Base-by-base conservation (phyloP, 169 alveolate genomes). In the Plasmodium blacklocki region DNA sequence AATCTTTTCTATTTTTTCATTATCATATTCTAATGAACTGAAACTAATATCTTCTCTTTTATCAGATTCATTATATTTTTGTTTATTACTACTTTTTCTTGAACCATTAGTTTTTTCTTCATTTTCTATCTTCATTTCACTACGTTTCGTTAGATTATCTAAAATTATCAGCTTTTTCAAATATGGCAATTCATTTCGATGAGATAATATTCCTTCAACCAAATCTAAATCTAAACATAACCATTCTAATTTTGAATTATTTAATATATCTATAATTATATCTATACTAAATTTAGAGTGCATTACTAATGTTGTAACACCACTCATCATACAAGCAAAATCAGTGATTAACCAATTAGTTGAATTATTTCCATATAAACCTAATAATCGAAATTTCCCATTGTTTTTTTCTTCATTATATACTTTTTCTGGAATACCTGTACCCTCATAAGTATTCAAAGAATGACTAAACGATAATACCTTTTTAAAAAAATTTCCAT, bases 351-450 rank as follows among this genome's bases (percentile, higher is more conserved):
- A 11, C 91, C 91, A 83, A 18, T 83, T 83, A 2, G 73, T 19
- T 2, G 91, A 83, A 26, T 83, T 83, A 49, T 21, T n/a, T 19
- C 85, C 91, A 68, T 70, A 83, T n/a, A 83, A 56, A 9, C 91
- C 91, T 60, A 83, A 45, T 9, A 83, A 0, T 54, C 70, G 54
- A 50, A 83, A 83, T 1, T 29, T 14, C 8, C 91, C 91, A 3
- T 67, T 19, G 49, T 83, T 83, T 3, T 52, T 54, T 56, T 67
- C 64, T 68, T 83, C 91, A 29, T 66, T 54, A 60, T 54, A 83
- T 18, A 2, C 4, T 15, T 70, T 83, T 45, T 3, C 56, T 21
- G 80, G 91, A 18, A 83, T 19, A 1, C 91, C 91, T 19, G 47
- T 39, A 54, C 85, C 91, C n/a, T 83, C 85, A 18, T 32, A 14